These are phyloP conservation scores for Pittosporum tobira DNA, from an alignment of 129 eudicot genomes.

Conservation along the genomic window DNA sequence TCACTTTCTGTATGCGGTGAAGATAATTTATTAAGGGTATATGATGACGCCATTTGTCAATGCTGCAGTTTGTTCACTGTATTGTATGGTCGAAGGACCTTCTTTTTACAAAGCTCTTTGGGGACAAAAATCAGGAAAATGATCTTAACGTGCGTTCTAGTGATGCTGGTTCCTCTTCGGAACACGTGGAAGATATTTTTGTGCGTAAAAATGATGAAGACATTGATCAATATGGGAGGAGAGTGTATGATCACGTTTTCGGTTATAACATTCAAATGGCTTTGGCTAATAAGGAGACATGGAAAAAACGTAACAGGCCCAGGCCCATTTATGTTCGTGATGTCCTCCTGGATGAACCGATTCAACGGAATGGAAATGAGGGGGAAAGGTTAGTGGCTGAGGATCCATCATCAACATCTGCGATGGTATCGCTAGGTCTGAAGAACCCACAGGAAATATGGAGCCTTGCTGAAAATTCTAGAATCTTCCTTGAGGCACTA, in stretches of 20 bases:
- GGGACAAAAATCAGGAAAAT: slow-evolving; percentile 83
- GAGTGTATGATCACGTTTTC: slow-evolving; percentile 86
- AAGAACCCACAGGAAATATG: slow-evolving; percentile 93
- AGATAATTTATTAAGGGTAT: too few relatives aligned
- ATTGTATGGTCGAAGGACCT: slow-evolving; percentile 98
- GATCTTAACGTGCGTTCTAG: slow-evolving; percentile 82
- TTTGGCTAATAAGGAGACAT: slow-evolving; percentile 88
- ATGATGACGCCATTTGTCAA: background rate
- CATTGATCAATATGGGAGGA: slow-evolving; percentile 53
- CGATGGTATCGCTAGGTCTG: slow-evolving; percentile 73
- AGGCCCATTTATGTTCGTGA: slow-evolving; percentile 76
- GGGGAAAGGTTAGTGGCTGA: slow-evolving; percentile 24
- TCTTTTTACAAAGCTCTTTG: slow-evolving; percentile 90
- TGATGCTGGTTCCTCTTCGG: slow-evolving; percentile 62
- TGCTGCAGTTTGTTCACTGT: slow-evolving; percentile 88
- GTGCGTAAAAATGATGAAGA: slow-evolving; percentile 64
- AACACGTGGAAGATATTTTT: slow-evolving; percentile 66
- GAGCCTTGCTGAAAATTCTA: slow-evolving; percentile 73
- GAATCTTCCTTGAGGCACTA: slow-evolving; percentile 69
- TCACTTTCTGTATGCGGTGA: too few relatives aligned
- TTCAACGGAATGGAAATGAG: slow-evolving; percentile 47
- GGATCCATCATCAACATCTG: slow-evolving; percentile 49
- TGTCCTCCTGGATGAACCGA: slow-evolving; percentile 29
- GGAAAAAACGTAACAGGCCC: slow-evolving; percentile 82
- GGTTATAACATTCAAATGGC: slow-evolving; percentile 90